phyloP scores from a whole-genome alignment of 106 monocot genomes.

The Dendrobium huoshanense region DNA sequence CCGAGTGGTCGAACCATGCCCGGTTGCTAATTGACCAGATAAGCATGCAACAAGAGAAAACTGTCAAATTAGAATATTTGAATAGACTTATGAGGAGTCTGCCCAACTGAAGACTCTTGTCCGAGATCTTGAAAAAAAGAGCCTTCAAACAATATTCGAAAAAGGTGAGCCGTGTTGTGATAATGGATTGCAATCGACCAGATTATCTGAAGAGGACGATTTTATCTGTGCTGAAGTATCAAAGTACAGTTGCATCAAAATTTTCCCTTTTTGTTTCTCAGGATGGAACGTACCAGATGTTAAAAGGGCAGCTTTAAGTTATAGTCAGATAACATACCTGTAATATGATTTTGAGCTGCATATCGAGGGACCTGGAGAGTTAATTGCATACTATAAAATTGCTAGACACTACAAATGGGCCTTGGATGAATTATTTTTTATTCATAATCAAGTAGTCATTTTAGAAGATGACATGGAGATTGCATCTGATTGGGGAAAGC shows the following conservation, averaged over 20 bases:
- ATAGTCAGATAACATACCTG: conserved; percentile 77
- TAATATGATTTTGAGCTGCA: conserved; percentile 32
- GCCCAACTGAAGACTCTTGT: conserved; percentile 62
- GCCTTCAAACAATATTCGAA: conserved; percentile 16
- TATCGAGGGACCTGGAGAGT: conserved; percentile 39
- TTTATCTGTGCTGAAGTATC: conserved; percentile 73
- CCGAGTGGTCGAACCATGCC: conserved; percentile 63
- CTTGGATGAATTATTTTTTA: conserved; percentile 75
- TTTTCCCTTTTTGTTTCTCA: conserved; percentile 93
- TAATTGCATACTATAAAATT: conserved; percentile 96
- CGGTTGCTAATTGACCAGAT: conserved; percentile 68
- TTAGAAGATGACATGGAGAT: conserved; percentile 99
- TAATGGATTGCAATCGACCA: conserved; percentile 95
- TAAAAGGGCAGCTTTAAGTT: conserved; percentile 77
- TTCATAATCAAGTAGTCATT: conserved; percentile 74
- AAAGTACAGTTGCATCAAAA: conserved; percentile 63
- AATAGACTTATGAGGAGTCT: conserved; percentile 48
- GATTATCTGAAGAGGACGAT: conserved; percentile 91
- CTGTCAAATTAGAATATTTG: conserved; percentile 71
- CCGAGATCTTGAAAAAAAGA: conserved; percentile 58
- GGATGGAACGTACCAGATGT: conserved; percentile 93
- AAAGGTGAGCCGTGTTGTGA: conserved; percentile 73
- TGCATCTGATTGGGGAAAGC: conserved; percentile 52
- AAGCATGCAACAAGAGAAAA: conserved; percentile 77
- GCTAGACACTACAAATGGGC: conserved; percentile 96